Evolutionary conservation across 2,329 filamentous ascomycete genomes (phyloP), one percentile per base, ranked within the genome.

Genomic region (Fusarium proliferatum): DNA sequence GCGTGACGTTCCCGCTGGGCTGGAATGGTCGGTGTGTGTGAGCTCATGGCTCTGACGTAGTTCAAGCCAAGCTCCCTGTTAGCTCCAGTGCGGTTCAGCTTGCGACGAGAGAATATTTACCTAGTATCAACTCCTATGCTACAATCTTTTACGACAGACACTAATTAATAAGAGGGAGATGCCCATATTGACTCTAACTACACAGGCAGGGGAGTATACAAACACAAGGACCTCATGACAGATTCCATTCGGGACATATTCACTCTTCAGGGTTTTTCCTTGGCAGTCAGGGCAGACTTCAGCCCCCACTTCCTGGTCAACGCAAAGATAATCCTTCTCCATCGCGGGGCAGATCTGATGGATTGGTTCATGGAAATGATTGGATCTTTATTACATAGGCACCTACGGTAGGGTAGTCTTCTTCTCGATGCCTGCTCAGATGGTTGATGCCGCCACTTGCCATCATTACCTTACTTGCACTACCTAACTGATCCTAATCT

Each of bases 341-440:
- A 61, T 45, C 71, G 71, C 63, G 67, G 71, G 71, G 71, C 71
- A 73, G 62, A 59, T 60, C 34, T 48, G 23, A 30, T 43, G 41
- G 28, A 16, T 41, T 43, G 36, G 13, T 23, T 43, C 42, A 39
- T 19, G 43, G 41, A 58, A 58, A 49, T 68, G 59, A 73, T 73
- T 74, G 71, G 71, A 42, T n/a, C 67, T 43, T 21, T 26, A 42
- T 23, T 45, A 51, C 43, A 38, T 56, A 33, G 21, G 30, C 41
- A 46, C 45, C 45, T 28, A 46, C 17, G 30, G 33, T 38, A 58
- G 41, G 41, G 33, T 30, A 58, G 55, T 23, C 41, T 36, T 61
- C 17, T 66, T 39, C 30, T 67, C 21, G 64, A 67, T 48, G 34
- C 55, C 46, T 67, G 45, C 36, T 43, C 38, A 49, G 34, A 59